Percentiles rank a stretch among this genome's conserved stretches.
phyloP scores from a whole-genome alignment of 2,329 filamentous ascomycete genomes.

The Fusarium sp. region DNA sequence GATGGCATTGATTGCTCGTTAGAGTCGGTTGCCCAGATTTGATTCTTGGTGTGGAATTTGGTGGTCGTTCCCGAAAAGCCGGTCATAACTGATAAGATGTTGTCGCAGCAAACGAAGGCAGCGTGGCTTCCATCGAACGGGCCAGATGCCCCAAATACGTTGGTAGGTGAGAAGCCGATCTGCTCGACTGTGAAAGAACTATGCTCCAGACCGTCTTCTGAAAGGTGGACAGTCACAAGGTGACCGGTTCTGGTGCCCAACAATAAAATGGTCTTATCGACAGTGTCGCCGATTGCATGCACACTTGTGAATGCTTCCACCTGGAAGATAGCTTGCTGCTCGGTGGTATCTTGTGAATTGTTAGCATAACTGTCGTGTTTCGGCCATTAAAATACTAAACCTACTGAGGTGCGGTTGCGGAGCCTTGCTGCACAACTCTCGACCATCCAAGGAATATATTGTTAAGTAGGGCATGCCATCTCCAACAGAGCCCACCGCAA shows the following conservation, averaged over 20 bases:
- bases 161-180: constrained; percentile 53
- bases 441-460: constrained; percentile 47
- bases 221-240: constrained; percentile 56
- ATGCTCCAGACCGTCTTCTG: constrained; percentile 33
- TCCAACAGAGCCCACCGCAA: constrained; percentile 53
- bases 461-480: constrained; percentile 51
- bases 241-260: constrained; percentile 66
- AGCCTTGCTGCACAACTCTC: constrained; percentile 28
- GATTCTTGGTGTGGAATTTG: constrained; percentile 56
- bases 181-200: constrained; percentile 49
- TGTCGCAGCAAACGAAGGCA: constrained; percentile 63
- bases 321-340: background rate
- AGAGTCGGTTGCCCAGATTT: constrained; percentile 65
- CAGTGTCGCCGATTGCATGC: constrained; percentile 48
- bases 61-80: constrained; percentile 48
- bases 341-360: background rate
- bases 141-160: constrained; percentile 48
- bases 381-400: background rate
- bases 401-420: constrained; percentile 33
- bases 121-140: constrained; percentile 44
- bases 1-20: constrained; percentile 59
- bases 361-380: constrained; percentile 8
- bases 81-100: constrained; percentile 58
- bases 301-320: constrained; percentile 62
- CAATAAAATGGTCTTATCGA: constrained; percentile 50